Evolutionary conservation across 2,329 filamentous ascomycete species (phyloP).

Genomic region (Penicillium nordicum): DNA sequence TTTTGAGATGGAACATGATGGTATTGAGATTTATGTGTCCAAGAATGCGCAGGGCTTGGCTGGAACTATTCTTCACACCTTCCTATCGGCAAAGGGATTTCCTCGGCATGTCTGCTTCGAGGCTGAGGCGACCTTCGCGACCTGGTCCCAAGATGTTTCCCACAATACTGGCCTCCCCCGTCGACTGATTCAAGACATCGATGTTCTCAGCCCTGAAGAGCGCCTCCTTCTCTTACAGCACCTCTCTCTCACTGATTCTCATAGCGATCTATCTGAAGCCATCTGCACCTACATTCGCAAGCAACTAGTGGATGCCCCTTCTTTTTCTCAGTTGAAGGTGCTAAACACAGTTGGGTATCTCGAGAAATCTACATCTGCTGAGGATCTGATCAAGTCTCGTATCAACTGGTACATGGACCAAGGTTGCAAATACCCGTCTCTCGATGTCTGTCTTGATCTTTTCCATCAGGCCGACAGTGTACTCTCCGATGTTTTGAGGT

Average conservation of each 20-base stretch:
- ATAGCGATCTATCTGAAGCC: conserved; percentile 26
- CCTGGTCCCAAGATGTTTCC: conserved; percentile 33
- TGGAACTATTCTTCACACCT: conserved; percentile 47
- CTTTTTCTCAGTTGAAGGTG: conserved; percentile 39
- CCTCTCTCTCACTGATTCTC: conserved; percentile 29
- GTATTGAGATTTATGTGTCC: conserved; percentile 43
- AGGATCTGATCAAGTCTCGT: conserved; percentile 39
- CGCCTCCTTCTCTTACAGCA: conserved; percentile 40
- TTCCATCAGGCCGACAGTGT: conserved; percentile 38
- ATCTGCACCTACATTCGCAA: conserved; percentile 35
- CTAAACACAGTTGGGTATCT: conserved; percentile 43
- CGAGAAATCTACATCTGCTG: conserved; percentile 35
- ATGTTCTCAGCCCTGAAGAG: conserved; percentile 43
- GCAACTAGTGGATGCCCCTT: conserved; percentile 39
- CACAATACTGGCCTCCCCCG: conserved; percentile 33
- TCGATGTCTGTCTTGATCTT: conserved; percentile 32
- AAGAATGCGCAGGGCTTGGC: conserved; percentile 44
- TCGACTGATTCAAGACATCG: conserved; percentile 43
- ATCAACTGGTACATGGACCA: conserved; percentile 44
- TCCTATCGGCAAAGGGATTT: conserved; percentile 42
- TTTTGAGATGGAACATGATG: conserved; percentile 35
- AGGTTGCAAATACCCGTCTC: conserved; percentile 36
- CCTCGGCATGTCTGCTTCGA: conserved; percentile 41
- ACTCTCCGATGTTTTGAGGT: conserved; percentile 29
- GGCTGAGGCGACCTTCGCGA: conserved; percentile 38